These are phyloP conservation scores for Microbotryum silenes-acaulis DNA, from an alignment of 1,284 basidiomycete genomes.

Conservation along the genomic window DNA sequence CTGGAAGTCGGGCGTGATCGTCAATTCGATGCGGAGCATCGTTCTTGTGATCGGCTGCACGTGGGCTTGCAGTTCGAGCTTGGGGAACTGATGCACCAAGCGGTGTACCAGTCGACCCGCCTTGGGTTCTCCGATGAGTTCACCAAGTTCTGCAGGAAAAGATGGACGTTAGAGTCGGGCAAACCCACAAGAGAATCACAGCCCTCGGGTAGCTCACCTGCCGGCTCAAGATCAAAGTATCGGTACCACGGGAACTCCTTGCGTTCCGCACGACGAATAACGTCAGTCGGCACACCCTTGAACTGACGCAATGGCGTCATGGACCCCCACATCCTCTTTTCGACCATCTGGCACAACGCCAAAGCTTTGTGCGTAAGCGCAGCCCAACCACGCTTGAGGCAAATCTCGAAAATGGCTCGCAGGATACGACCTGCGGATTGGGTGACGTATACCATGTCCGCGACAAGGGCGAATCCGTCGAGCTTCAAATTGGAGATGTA, in stretches of 20 bases:
- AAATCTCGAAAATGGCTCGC: constrained; percentile 96
- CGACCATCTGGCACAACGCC: constrained; percentile 91
- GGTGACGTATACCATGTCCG: constrained; percentile 72
- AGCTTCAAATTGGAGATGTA: constrained; percentile 93
- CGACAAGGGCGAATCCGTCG: constrained; percentile 90
- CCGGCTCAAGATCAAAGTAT: constrained; percentile 73
- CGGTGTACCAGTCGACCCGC: constrained; percentile 86
- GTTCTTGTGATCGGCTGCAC: constrained; percentile 89
- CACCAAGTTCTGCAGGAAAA: constrained; percentile 63
- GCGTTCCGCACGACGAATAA: constrained; percentile 85
- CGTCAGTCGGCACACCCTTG: constrained; percentile 76
- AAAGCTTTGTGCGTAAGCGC: constrained; percentile 82
- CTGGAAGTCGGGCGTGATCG: constrained; percentile 88
- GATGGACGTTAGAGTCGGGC: not conserved
- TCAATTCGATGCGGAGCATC: constrained; percentile 76
- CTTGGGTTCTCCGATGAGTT: constrained; percentile 80
- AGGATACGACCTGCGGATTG: constrained; percentile 60
- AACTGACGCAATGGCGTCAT: constrained; percentile 98
- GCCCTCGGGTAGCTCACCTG: constrained; percentile 14
- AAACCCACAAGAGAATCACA: constrained; percentile 25
- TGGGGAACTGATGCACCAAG: constrained; percentile 95
- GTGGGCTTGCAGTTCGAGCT: constrained; percentile 70
- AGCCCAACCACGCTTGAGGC: constrained; percentile 97
- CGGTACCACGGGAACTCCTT: constrained; percentile 99
- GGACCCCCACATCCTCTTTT: constrained; percentile 70